Base-by-base conservation (phyloP, 2,329 filamentous ascomycete species). In the Colletotrichum coccodes region DNA sequence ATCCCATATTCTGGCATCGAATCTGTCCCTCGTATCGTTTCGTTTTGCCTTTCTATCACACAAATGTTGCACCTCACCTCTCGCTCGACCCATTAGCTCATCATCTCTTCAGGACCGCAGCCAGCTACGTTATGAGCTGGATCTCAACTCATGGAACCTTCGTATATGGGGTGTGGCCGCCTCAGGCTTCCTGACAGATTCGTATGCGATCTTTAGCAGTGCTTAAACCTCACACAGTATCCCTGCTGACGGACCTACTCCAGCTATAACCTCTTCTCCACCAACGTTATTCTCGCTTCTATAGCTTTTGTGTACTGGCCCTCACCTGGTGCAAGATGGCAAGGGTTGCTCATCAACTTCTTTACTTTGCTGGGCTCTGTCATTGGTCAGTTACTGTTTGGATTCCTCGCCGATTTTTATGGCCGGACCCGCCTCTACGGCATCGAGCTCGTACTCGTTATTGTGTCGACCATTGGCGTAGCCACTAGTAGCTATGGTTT, bases 391-490 rank as follows among this genome's bases (percentile, higher is more conserved):
- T 74, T 87, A 28, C 72, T 84, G 26, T 88, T 88, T 70, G 86
- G 86, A 47, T 85, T 84, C 65, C 80, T 88, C 6, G 86, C 86
- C 42, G 86, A 88, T 71, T 82, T 82, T 64, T 86, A 84, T 74
- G 86, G 86, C n/a, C 82, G 86, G 23, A 87, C 86, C 14, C 81
- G 84, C 5, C 79, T 88, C 3, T 88, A 88, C 64, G 86, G 86
- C n/a, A 84, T 88, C 60, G 86, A 88, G 74, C 78, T 88, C 16
- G 79, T 87, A 18, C 83, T 88, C 12, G 86, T 88, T 53, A 86
- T 88, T 58, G 82, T 87, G 9, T 87, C 85, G 18, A 88, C 86
- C n/a, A 85, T 88, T 69, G 86, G 86, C 9, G 83, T 87, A 3
- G 85, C 84, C n/a, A 86, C 85, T 0, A 84, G 82, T 61, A 86